phyloP scores from a whole-genome alignment of 169 alveolate species.

The Ichthyophthirius multifiliis region DNA sequence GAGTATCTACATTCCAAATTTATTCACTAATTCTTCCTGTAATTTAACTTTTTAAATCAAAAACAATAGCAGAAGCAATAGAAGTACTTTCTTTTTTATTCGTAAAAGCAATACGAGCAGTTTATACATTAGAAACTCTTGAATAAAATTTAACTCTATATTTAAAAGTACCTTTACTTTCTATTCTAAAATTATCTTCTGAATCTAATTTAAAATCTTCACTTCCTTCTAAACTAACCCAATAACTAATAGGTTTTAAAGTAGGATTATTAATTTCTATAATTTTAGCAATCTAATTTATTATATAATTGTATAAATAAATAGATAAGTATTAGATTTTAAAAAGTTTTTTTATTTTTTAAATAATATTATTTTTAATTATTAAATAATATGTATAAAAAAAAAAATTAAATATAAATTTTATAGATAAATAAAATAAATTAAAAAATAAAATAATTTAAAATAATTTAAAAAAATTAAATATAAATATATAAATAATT shows the following conservation, averaged over 20 bases:
- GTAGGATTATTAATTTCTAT: conserved; percentile 87
- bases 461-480: not conserved
- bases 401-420: too few species aligned
- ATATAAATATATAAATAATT: too few species aligned
- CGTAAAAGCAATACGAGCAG: conserved; percentile 83
- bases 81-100: conserved; percentile 74
- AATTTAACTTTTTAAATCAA: conserved; percentile 78
- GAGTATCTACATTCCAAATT: conserved; percentile 62
- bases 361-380: too few species aligned
- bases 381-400: too few species aligned
- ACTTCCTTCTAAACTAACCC: conserved; percentile 83
- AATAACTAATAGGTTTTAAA: conserved; percentile 77
- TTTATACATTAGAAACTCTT: conserved; percentile 72
- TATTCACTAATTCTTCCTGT: conserved; percentile 74
- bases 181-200: conserved; percentile 57
- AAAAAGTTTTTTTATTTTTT: too few species aligned
- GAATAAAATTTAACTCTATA: conserved; percentile 85
- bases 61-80: conserved; percentile 88
- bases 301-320: too few species aligned
- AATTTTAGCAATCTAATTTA: conserved; percentile 44
- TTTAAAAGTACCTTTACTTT: conserved; percentile 72
- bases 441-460: not conserved
- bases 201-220: conserved; percentile 73
- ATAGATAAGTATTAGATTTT: too few species aligned
- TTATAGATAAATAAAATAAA: not conserved